Percentiles rank a stretch among this genome's conserved stretches.
Evolutionary conservation across 2,329 filamentous ascomycete species (phyloP).

Genomic region (Cryphonectria parasitica): DNA sequence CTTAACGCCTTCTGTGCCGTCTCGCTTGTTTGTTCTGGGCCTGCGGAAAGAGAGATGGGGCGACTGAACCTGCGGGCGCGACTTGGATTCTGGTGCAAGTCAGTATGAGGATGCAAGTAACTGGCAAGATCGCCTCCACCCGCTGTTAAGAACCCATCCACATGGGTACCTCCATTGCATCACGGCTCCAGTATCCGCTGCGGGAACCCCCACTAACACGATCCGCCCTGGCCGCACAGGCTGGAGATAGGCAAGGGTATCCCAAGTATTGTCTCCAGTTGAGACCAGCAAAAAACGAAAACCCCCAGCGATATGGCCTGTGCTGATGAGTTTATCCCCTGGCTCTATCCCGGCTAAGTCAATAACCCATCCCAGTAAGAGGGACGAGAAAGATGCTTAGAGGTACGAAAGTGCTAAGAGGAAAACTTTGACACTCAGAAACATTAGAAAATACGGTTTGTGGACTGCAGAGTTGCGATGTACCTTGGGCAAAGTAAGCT

Average conservation of each 20-base stretch:
- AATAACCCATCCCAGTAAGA: not conserved
- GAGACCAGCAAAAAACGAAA: not conserved
- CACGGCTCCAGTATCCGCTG: not conserved
- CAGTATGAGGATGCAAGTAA: not conserved
- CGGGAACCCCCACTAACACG: slow-evolving; percentile 20
- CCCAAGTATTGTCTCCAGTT: not conserved
- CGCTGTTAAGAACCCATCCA: slow-evolving; percentile 1
- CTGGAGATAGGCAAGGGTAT: not conserved
- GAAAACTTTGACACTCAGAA: not conserved
- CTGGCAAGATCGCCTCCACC: not conserved
- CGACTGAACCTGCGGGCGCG: not conserved
- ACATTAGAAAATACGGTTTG: not conserved
- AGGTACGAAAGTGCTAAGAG: not conserved
- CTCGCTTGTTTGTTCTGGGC: not conserved
- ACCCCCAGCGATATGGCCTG: slow-evolving; percentile 2
- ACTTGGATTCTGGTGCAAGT: not conserved
- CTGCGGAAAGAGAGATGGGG: not conserved
- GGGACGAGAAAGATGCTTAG: not conserved
- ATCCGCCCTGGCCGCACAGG: not conserved
- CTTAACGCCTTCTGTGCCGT: slow-evolving; percentile 5
- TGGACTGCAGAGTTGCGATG: not conserved
- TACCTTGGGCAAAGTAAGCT: not conserved
- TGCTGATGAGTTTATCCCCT: not conserved
- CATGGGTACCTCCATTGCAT: slow-evolving; percentile 10
- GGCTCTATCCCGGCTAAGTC: not conserved